These are phyloP conservation scores for Sarocladium oryzae DNA, from an alignment of 2,329 filamentous ascomycete genomes.

Conservation along the genomic window DNA sequence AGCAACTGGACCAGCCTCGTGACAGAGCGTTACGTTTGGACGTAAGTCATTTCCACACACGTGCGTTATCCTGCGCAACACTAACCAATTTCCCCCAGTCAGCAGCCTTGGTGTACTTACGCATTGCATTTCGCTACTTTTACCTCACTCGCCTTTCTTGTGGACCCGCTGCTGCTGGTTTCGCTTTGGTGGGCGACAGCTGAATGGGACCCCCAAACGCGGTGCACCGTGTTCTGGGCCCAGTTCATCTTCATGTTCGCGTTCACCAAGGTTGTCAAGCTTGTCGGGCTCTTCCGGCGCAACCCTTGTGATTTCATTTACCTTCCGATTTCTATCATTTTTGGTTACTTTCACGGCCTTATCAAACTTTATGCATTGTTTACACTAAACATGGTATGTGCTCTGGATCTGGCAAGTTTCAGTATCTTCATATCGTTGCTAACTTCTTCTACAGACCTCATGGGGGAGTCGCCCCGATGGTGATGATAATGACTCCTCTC, in stretches of 20 bases:
- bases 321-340: slow-evolving; percentile 78
- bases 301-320: slow-evolving; percentile 76
- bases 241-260: slow-evolving; percentile 69
- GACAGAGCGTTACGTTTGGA: slow-evolving; percentile 76
- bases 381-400: slow-evolving; percentile 74
- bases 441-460: too few relatives aligned
- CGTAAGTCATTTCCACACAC: slow-evolving; percentile 55
- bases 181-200: slow-evolving; percentile 64
- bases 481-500: slow-evolving; percentile 64
- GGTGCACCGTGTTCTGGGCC: slow-evolving; percentile 50
- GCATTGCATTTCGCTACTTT: slow-evolving; percentile 89
- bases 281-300: slow-evolving; percentile 77
- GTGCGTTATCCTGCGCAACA: slow-evolving; percentile 14
- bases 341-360: slow-evolving; percentile 87
- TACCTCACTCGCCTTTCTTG: slow-evolving; percentile 75
- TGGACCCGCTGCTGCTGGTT: slow-evolving; percentile 67
- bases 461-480: slow-evolving; percentile 93
- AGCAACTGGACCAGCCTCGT: slow-evolving; percentile 91
- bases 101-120: slow-evolving; percentile 90
- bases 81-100: slow-evolving; percentile 42
- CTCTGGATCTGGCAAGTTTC: too few relatives aligned
- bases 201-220: slow-evolving; percentile 47
- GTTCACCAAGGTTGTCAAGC: slow-evolving; percentile 86
- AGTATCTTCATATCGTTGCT: too few relatives aligned
- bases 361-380: slow-evolving; percentile 86